Percentiles rank a stretch among this genome's conserved stretches.
Evolutionary conservation across 306 rosid genomes (phyloP).

Genomic region (Cicer arietinum): DNA sequence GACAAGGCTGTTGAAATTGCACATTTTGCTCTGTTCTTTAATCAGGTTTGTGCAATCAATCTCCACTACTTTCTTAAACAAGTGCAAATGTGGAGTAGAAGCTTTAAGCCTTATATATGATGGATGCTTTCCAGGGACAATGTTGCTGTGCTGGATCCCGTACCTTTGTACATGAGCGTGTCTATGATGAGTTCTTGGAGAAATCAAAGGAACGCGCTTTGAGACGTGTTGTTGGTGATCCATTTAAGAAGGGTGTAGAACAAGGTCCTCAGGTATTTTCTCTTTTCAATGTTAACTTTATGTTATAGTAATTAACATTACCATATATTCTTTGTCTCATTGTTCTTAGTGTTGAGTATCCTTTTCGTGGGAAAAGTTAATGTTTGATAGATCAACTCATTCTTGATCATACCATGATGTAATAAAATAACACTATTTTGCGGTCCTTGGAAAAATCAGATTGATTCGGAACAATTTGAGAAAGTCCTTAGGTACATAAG

Average conservation of each 20-base stretch:
- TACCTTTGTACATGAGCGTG: constrained; percentile 81
- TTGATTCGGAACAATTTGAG: constrained; percentile 74
- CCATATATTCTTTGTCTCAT: background rate
- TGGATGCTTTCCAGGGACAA: constrained; percentile 70
- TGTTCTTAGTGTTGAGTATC: background rate
- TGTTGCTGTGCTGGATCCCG: constrained; percentile 98
- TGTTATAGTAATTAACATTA: background rate
- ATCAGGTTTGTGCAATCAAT: constrained; percentile 65
- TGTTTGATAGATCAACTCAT: constrained; percentile 20
- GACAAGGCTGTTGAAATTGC: constrained; percentile 86
- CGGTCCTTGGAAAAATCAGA: constrained; percentile 52
- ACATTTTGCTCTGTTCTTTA: constrained; percentile 90
- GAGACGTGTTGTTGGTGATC: constrained; percentile 88
- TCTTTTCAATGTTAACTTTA: background rate
- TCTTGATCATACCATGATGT: constrained; percentile 17
- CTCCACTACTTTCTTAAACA: constrained; percentile 18
- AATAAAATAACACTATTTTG: constrained; percentile 28
- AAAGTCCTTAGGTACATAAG: constrained; percentile 79
- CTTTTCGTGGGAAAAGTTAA: background rate
- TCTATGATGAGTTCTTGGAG: constrained; percentile 91
- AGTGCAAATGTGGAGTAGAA: constrained; percentile 4
- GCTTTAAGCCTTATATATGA: background rate
- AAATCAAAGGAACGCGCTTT: constrained; percentile 82
- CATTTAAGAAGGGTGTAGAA: constrained; percentile 87
- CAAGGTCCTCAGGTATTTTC: constrained; percentile 94